These are phyloP conservation scores for Pelargonium fulgidum DNA, from an alignment of 441 rosid species.

Conservation along the genomic window DNA sequence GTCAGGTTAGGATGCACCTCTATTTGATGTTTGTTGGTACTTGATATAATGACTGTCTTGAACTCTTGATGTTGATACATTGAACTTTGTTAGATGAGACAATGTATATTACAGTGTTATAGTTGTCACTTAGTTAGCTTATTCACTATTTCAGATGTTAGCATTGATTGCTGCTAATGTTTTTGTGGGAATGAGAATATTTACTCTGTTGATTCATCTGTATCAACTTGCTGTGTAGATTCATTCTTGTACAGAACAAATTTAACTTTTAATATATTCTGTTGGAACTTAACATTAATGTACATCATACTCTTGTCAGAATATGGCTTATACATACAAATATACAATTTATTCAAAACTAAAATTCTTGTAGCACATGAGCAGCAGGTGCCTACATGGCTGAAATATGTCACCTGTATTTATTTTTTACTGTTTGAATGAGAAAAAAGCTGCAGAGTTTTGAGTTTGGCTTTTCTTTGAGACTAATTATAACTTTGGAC, in stretches of 20 bases:
- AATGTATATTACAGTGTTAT: not conserved
- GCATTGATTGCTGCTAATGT: not conserved
- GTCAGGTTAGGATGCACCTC: no score
- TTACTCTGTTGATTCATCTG: not conserved
- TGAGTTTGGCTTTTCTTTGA: not conserved
- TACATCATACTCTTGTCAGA: not conserved
- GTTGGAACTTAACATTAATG: no score
- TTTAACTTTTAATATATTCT: no score
- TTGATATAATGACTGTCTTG: not conserved
- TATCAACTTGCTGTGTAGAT: not conserved
- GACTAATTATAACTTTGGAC: not conserved
- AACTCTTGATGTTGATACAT: not conserved
- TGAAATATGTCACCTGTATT: not conserved
- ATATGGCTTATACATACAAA: not conserved
- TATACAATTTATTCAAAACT: not conserved
- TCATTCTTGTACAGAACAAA: no score
- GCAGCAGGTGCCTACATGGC: no score
- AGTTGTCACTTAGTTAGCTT: not conserved
- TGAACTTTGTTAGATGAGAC: not conserved
- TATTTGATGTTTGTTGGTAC: not conserved
- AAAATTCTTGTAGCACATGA: no score
- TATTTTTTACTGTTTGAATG: not conserved
- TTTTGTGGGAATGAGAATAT: not conserved
- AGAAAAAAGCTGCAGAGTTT: not conserved
- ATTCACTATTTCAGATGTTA: not conserved